These are phyloP conservation scores for Immersiporthe knoxdaviesiana DNA, from an alignment of 2,329 filamentous ascomycete species.

Conservation along the genomic window DNA sequence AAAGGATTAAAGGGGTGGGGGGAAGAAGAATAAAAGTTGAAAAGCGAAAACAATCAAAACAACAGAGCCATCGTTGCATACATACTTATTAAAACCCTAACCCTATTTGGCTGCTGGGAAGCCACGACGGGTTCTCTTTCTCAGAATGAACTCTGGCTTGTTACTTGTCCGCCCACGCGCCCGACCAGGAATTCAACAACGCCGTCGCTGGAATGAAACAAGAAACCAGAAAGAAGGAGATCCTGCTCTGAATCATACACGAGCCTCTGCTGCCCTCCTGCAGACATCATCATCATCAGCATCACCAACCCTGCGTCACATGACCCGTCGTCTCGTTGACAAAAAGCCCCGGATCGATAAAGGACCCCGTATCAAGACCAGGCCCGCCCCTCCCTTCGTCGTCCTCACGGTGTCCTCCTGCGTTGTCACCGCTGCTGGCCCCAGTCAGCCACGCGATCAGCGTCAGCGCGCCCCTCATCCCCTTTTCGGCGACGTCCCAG, in stretches of 20 bases:
- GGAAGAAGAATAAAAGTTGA: background rate
- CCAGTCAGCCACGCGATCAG: constrained; percentile 48
- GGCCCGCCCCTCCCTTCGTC: background rate
- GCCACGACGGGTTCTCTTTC: background rate
- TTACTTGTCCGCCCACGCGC: background rate
- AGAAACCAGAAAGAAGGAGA: background rate
- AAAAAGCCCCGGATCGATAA: constrained; percentile 3
- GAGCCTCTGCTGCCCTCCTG: background rate
- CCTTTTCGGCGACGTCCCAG: constrained; percentile 49
- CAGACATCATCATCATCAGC: background rate
- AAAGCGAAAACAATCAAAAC: background rate
- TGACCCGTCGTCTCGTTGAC: background rate
- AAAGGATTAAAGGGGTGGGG: no score
- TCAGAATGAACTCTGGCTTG: background rate
- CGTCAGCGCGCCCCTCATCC: constrained; percentile 42
- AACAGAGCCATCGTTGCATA: background rate
- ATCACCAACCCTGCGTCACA: constrained; percentile 2
- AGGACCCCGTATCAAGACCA: constrained; percentile 4
- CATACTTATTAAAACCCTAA: background rate
- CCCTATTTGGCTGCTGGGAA: background rate
- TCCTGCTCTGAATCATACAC: background rate
- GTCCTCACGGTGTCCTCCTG: background rate
- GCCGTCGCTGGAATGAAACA: background rate
- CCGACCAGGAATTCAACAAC: background rate
- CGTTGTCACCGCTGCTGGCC: constrained; percentile 21